Evolutionary conservation across 2,329 filamentous ascomycete genomes (phyloP), one percentile per base, ranked within the genome.

Genomic region (Chaetomiaceae sp.): DNA sequence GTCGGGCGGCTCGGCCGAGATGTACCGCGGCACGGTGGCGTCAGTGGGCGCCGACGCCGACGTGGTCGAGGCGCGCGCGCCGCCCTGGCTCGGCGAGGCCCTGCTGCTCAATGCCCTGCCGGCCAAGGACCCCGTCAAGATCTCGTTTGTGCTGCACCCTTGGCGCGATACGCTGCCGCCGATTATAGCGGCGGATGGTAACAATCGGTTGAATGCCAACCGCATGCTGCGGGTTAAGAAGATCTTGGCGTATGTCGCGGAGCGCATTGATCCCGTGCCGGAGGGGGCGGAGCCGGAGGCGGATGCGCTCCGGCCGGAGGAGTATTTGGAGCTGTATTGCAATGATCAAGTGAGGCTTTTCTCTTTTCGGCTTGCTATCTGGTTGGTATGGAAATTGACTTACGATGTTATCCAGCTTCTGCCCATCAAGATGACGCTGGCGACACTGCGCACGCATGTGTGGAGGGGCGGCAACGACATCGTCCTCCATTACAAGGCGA

Each of bases 391-490:
- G n/a, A n/a, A n/a, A n/a, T n/a, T n/a, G 15, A n/a, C 29, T 53
- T 14, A 45, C 33, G 36, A n/a, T 14, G 29, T 47, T 57, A 38
- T 58, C 32, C 51, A 83, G 76, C 65, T 85, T 48, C 73, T 97
- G 20, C 79, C 85, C 2, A 81, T 83, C 6, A 85, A 83, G 26
- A 96, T 95, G 84, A 97, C 86, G 29, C 78, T 98, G n/a, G 88
- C 89, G 4, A 96, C 90, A 0, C 81, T 98, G 35, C 83, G 91
- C 26, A 84, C 89, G 2, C 89, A 95, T 61, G 75, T 97, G 44
- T 98, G 93, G 93, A 88, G 94, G 59, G 88, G 87, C 35, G 88
- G 88, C n/a, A 90, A 86, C 58, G 93, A 98, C 66, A 86, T 98
- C 54, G 69, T 95, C 43, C 73, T 98, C 40, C 80, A 88, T 60